phyloP scores from a whole-genome alignment of 1,139 yeast species.

The Debaryomyces coudertii region DNA sequence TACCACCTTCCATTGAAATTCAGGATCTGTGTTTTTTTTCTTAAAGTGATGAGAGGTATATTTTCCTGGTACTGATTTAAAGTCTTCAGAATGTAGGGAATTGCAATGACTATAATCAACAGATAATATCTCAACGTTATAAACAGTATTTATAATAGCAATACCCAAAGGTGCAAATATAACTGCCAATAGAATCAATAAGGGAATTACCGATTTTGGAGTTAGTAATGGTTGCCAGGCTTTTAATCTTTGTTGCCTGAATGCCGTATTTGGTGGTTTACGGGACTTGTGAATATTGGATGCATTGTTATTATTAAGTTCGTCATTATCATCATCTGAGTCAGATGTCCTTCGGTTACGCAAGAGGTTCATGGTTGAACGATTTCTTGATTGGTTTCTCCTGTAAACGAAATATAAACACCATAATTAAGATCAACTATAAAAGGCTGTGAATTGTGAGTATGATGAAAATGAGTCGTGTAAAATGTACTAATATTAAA shows the following conservation, averaged over 20 bases:
- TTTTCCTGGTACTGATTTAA: slow-evolving; percentile 51
- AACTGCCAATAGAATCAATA: slow-evolving; percentile 61
- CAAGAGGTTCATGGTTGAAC: slow-evolving; percentile 40
- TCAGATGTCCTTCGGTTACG: slow-evolving; percentile 36
- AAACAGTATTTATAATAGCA: slow-evolving; percentile 61
- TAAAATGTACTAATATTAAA: not conserved
- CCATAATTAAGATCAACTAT: not conserved
- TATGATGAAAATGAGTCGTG: not conserved
- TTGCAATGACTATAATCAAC: slow-evolving; percentile 65
- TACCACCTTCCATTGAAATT: slow-evolving; percentile 58
- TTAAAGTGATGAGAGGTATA: slow-evolving; percentile 59
- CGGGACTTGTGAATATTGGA: slow-evolving; percentile 51
- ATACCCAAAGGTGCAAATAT: slow-evolving; percentile 77
- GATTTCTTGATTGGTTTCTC: not conserved
- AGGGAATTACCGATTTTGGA: slow-evolving; percentile 74
- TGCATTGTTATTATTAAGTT: slow-evolving; percentile 26
- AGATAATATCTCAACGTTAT: slow-evolving; percentile 59
- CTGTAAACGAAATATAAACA: not conserved
- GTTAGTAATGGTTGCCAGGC: slow-evolving; percentile 86
- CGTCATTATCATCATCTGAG: slow-evolving; percentile 33
- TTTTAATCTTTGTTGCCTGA: slow-evolving; percentile 71
- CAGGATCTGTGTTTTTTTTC: slow-evolving; percentile 39
- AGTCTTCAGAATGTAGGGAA: slow-evolving; percentile 38
- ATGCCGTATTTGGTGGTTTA: slow-evolving; percentile 78
- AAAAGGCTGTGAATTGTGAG: slow-evolving; percentile 1